These are phyloP conservation scores for Talaromyces funiculosus DNA, from an alignment of 2,329 filamentous ascomycete genomes.

Conservation along the genomic window DNA sequence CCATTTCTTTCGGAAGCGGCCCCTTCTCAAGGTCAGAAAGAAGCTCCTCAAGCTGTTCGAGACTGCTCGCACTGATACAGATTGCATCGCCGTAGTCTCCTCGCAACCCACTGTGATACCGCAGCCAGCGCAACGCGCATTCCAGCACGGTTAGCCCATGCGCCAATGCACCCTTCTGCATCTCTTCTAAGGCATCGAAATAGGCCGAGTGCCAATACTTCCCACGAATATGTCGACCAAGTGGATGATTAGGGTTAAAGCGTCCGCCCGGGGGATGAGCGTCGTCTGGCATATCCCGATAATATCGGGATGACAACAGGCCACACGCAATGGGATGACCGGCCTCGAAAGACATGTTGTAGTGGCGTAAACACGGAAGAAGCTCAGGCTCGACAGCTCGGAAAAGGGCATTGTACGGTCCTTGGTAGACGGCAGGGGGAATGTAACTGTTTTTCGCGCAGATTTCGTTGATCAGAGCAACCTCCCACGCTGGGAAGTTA, in stretches of 20 bases:
- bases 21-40: conserved; percentile 35
- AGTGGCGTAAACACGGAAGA: conserved; percentile 38
- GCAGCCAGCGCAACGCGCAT: conserved; percentile 42
- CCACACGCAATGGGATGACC: conserved; percentile 44
- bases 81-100: conserved; percentile 31
- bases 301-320: conserved; percentile 38
- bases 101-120: conserved; percentile 38
- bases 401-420: conserved; percentile 38
- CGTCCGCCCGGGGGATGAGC: conserved; percentile 29
- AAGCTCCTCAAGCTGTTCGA: conserved; percentile 36
- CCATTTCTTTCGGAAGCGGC: conserved; percentile 35
- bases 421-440: conserved; percentile 43
- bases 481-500: neutral
- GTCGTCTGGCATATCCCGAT: conserved; percentile 20
- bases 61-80: conserved; percentile 35
- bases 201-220: neutral
- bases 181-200: neutral
- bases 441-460: neutral
- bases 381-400: conserved; percentile 39
- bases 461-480: neutral
- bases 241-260: conserved; percentile 39
- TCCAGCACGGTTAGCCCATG: conserved; percentile 40
- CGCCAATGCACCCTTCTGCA: conserved; percentile 20
- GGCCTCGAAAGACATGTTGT: conserved; percentile 38
- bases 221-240: conserved; percentile 21